phyloP scores from a whole-genome alignment of 2,329 filamentous ascomycete genomes.

The Penicillium verrucosum region DNA sequence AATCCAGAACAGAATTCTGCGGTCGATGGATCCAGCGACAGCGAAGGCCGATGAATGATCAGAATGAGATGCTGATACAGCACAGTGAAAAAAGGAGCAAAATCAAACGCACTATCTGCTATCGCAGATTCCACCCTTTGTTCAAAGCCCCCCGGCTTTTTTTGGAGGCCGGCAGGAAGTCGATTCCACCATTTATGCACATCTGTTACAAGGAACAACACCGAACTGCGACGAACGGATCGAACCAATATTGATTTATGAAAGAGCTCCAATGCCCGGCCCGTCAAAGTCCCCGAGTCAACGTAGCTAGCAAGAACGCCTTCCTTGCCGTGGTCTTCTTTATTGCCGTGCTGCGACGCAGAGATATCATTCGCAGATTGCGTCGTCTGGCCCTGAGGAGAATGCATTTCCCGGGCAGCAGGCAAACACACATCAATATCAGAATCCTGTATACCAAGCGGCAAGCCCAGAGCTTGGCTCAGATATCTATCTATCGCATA shows the following conservation, averaged over 20 bases:
- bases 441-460: conserved; percentile 42
- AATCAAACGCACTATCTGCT: conserved; percentile 27
- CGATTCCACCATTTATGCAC: conserved; percentile 46
- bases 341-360: conserved; percentile 1
- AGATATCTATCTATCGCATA: conserved; percentile 44
- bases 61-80: conserved; percentile 43
- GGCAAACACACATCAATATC: conserved; percentile 49
- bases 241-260: conserved; percentile 44
- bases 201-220: conserved; percentile 39
- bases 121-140: not conserved
- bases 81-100: conserved; percentile 42
- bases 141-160: conserved; percentile 5
- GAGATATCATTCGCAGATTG: not conserved
- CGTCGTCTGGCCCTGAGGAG: conserved; percentile 18
- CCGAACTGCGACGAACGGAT: conserved; percentile 37
- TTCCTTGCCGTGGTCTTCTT: conserved; percentile 24
- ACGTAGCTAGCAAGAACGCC: conserved; percentile 39
- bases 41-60: conserved; percentile 39
- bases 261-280: conserved; percentile 41
- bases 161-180: conserved; percentile 32
- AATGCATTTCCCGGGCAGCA: conserved; percentile 41
- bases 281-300: conserved; percentile 39
- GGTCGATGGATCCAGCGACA: conserved; percentile 38
- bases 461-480: conserved; percentile 41
- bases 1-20: conserved; percentile 42